These are phyloP conservation scores for Anthracocystis setariae DNA, from an alignment of 1,284 basidiomycete species.

Conservation along the genomic window DNA sequence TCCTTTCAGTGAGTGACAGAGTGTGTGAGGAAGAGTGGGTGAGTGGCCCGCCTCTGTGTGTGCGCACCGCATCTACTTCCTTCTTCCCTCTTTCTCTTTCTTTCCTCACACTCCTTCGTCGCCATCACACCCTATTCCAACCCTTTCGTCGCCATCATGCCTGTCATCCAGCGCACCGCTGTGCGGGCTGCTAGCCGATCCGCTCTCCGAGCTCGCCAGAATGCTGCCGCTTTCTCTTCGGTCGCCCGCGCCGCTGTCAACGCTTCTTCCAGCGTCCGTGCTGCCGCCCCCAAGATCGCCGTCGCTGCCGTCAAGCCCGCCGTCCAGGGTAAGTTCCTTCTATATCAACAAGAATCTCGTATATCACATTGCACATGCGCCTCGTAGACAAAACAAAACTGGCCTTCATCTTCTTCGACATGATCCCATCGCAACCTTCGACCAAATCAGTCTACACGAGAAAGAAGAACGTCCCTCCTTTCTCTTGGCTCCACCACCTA, in stretches of 20 bases:
- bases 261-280: constrained; percentile 47
- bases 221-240: constrained; percentile 55
- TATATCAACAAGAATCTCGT: not conserved
- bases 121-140: constrained; percentile 25
- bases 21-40: no score
- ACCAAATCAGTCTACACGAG: no score
- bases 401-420: not conserved
- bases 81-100: constrained; percentile 17
- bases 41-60: constrained; percentile 10
- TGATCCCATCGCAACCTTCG: no score
- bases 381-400: not conserved
- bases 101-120: constrained; percentile 27
- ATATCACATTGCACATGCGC: not conserved
- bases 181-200: constrained; percentile 58
- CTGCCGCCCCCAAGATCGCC: constrained; percentile 43
- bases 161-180: constrained; percentile 59
- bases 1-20: no score
- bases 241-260: constrained; percentile 46
- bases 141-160: constrained; percentile 44
- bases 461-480: no score
- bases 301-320: constrained; percentile 44
- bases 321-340: constrained; percentile 35
- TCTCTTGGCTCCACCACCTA: no score
- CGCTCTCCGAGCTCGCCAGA: constrained; percentile 57
- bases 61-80: constrained; percentile 5